These are phyloP conservation scores for Nothophaeocryptopus gaeumannii DNA, from an alignment of 2,329 filamentous ascomycete species.

Conservation along the genomic window DNA sequence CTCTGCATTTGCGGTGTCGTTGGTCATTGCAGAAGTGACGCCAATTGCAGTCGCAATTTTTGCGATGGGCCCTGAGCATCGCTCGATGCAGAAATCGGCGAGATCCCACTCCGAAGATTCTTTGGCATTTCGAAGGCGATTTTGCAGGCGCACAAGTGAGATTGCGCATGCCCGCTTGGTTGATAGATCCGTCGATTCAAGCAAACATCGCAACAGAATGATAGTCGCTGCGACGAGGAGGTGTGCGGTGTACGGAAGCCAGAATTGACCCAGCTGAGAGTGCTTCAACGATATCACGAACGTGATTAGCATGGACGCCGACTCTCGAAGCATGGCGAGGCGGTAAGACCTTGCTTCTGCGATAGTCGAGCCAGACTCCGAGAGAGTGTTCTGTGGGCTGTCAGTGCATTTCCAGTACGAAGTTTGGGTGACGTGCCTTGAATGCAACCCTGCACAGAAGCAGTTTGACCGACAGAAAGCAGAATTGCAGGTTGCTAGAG, in stretches of 20 bases:
- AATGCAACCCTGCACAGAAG: constrained; percentile 39
- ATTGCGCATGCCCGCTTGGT: constrained; percentile 49
- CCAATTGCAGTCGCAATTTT: constrained; percentile 32
- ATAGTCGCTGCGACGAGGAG: constrained; percentile 55
- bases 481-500: constrained; percentile 41
- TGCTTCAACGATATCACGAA: constrained; percentile 49
- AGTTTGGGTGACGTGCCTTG: constrained; percentile 2
- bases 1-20: not conserved
- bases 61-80: constrained; percentile 38
- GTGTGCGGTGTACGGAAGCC: constrained; percentile 53
- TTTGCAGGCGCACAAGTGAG: constrained; percentile 9
- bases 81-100: constrained; percentile 53
- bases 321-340: constrained; percentile 47
- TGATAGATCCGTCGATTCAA: constrained; percentile 50
- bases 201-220: constrained; percentile 50
- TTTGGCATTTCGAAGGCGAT: constrained; percentile 7
- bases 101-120: constrained; percentile 47
- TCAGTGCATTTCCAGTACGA: not conserved
- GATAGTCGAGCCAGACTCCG: constrained; percentile 27
- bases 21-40: not conserved
- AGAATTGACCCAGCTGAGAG: constrained; percentile 52
- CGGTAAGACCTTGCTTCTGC: constrained; percentile 26
- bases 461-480: constrained; percentile 40
- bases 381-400: constrained; percentile 11
- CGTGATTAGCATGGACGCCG: constrained; percentile 50